Evolutionary conservation across 2,329 filamentous ascomycete species (phyloP).

Genomic region (Clarireedia monteithiana): DNA sequence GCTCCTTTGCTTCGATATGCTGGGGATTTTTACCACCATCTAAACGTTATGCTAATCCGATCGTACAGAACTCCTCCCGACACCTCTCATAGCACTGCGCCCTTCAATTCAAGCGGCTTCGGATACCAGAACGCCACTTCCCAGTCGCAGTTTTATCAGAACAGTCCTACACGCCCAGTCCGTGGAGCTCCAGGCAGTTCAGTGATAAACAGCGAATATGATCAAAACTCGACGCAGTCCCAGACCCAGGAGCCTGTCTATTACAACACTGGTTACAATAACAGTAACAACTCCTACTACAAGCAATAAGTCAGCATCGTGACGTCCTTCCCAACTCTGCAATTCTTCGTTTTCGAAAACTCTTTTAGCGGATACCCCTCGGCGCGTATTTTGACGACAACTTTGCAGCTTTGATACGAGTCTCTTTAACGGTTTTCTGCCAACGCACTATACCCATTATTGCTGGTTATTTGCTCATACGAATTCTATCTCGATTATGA

Average conservation of each 20-base stretch:
- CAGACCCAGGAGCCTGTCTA: background rate
- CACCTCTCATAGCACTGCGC: background rate
- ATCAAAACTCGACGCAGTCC: background rate
- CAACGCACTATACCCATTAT: background rate
- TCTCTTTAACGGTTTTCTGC: background rate
- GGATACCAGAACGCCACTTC: background rate
- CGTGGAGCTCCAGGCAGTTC: background rate
- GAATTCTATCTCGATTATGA: background rate
- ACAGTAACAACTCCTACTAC: background rate
- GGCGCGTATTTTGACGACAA: background rate
- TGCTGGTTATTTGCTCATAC: background rate
- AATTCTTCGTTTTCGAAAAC: background rate
- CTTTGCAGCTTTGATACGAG: background rate
- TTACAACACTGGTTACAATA: slow-evolving; percentile 1
- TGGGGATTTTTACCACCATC: too few species aligned
- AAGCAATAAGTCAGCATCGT: background rate
- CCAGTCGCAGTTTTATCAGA: background rate
- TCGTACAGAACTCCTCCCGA: background rate
- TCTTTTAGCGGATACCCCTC: slow-evolving; percentile 7
- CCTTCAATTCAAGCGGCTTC: too few species aligned
- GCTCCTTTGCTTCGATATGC: too few species aligned
- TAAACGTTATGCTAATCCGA: background rate
- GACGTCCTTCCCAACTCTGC: background rate
- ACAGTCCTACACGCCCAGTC: background rate
- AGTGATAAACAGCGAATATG: background rate